phyloP scores from a whole-genome alignment of 2,329 filamentous ascomycete species.

The Plenodomus tracheiphilus region DNA sequence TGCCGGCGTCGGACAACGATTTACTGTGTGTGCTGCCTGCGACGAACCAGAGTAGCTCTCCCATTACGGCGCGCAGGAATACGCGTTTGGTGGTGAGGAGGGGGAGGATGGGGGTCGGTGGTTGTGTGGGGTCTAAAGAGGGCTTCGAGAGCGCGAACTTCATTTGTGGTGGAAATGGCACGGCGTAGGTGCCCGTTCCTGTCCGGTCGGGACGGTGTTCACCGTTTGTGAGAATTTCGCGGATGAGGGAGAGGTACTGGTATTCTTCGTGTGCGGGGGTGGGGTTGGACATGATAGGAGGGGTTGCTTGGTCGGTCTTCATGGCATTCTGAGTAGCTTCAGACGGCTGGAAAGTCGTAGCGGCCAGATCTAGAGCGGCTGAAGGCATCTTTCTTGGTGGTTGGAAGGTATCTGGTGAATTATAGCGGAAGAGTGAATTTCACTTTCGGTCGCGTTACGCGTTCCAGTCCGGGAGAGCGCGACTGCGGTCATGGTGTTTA shows the following conservation, averaged over 20 bases:
- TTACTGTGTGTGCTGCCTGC: conserved; percentile 79
- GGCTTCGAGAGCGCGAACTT: conserved; percentile 78
- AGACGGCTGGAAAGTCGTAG: background rate
- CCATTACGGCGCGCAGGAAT: conserved; percentile 85
- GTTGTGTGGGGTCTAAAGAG: conserved; percentile 44
- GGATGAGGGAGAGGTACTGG: conserved; percentile 90
- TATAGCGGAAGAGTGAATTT: background rate
- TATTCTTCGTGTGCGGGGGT: conserved; percentile 73
- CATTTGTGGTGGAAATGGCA: conserved; percentile 85
- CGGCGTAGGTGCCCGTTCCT: conserved; percentile 86
- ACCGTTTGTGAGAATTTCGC: conserved; percentile 77
- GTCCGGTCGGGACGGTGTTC: conserved; percentile 92
- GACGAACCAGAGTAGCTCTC: conserved; percentile 96
- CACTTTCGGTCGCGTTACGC: conserved; percentile 22
- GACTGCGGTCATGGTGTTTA: conserved; percentile 32
- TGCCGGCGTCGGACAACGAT: conserved; percentile 73
- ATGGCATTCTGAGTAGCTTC: background rate
- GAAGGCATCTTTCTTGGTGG: conserved; percentile 28
- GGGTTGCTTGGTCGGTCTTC: conserved; percentile 15
- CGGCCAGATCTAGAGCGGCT: conserved; percentile 27
- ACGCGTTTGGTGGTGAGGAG: conserved; percentile 98
- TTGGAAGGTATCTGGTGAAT: background rate
- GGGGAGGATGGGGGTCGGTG: conserved; percentile 70
- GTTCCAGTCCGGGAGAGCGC: conserved; percentile 28
- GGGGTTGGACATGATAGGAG: conserved; percentile 9